These are phyloP conservation scores for Trichoderma oligosporum DNA, from an alignment of 2,329 filamentous ascomycete species.

Conservation along the genomic window DNA sequence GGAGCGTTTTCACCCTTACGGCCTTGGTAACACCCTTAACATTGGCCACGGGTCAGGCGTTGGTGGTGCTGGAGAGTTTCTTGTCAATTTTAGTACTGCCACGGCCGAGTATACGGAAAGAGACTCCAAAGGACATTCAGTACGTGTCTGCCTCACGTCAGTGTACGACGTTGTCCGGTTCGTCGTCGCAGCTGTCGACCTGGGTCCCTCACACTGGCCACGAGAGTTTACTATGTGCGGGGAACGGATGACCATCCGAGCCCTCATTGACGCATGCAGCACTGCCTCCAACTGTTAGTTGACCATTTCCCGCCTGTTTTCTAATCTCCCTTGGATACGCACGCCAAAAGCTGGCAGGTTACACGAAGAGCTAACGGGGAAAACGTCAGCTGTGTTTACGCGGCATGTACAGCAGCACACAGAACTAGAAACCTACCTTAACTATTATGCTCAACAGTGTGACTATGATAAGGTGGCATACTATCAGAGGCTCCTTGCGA, in stretches of 20 bases:
- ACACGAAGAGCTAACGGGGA: slow-evolving; percentile 13
- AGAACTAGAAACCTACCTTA: slow-evolving; percentile 40
- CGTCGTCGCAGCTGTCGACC: slow-evolving; percentile 63
- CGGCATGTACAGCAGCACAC: slow-evolving; percentile 38
- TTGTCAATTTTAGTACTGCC: slow-evolving; percentile 58
- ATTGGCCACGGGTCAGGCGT: slow-evolving; percentile 57
- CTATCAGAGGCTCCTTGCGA: slow-evolving; percentile 62
- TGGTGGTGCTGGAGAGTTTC: slow-evolving; percentile 57
- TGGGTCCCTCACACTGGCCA: slow-evolving; percentile 60
- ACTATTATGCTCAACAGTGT: slow-evolving; percentile 44
- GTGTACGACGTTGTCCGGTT: slow-evolving; percentile 68
- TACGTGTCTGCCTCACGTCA: slow-evolving; percentile 64
- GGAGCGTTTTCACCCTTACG: slow-evolving; percentile 67
- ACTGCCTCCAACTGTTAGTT: slow-evolving; percentile 47
- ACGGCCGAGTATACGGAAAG: slow-evolving; percentile 58
- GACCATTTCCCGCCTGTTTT: slow-evolving; percentile 17
- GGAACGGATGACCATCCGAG: slow-evolving; percentile 58
- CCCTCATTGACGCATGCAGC: slow-evolving; percentile 52
- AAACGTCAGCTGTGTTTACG: slow-evolving; percentile 37
- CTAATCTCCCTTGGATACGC: background rate
- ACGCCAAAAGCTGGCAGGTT: slow-evolving; percentile 2
- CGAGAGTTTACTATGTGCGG: slow-evolving; percentile 65
- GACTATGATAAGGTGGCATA: slow-evolving; percentile 49
- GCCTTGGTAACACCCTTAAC: slow-evolving; percentile 52
- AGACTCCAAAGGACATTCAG: slow-evolving; percentile 46